Conservation (phyloP, 306 rosid genomes). For the Vigna nakashimae region DNA sequence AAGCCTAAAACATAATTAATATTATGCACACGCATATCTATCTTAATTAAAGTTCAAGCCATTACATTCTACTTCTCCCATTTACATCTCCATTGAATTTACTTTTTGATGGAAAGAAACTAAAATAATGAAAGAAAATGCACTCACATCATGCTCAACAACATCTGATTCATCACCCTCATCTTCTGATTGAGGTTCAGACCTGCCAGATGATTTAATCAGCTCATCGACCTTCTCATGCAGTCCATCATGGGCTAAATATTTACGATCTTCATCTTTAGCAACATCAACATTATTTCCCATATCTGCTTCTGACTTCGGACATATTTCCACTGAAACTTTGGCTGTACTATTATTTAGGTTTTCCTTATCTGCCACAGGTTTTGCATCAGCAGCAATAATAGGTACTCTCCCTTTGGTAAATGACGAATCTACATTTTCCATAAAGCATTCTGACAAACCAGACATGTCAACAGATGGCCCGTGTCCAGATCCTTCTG, state of each 20-base stretch:
- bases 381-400: slow-evolving; percentile 51
- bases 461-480: slow-evolving; percentile 49
- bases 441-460: slow-evolving; percentile 39
- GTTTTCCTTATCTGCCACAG: slow-evolving; percentile 41
- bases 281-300: slow-evolving; percentile 46
- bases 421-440: slow-evolving; percentile 33
- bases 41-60: slow-evolving; percentile 27
- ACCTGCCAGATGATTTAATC: slow-evolving; percentile 46
- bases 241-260: slow-evolving; percentile 52
- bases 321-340: slow-evolving; percentile 44
- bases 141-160: slow-evolving; percentile 86
- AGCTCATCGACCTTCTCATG: slow-evolving; percentile 55
- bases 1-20: slow-evolving; percentile 21
- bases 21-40: not conserved
- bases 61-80: slow-evolving; percentile 12
- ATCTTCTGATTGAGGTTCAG: slow-evolving; percentile 58
- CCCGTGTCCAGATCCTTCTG: slow-evolving; percentile 57
- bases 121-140: slow-evolving; percentile 20
- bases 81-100: slow-evolving; percentile 24
- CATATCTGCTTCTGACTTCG: slow-evolving; percentile 59
- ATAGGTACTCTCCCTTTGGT: slow-evolving; percentile 47
- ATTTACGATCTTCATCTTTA: slow-evolving; percentile 50
- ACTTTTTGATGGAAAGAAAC: slow-evolving; percentile 15
- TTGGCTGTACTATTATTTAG: slow-evolving; percentile 35
- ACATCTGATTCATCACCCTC: slow-evolving; percentile 76